Conservation (phyloP, 202 grass and related monocot species). For the Panicum virgatum region DNA sequence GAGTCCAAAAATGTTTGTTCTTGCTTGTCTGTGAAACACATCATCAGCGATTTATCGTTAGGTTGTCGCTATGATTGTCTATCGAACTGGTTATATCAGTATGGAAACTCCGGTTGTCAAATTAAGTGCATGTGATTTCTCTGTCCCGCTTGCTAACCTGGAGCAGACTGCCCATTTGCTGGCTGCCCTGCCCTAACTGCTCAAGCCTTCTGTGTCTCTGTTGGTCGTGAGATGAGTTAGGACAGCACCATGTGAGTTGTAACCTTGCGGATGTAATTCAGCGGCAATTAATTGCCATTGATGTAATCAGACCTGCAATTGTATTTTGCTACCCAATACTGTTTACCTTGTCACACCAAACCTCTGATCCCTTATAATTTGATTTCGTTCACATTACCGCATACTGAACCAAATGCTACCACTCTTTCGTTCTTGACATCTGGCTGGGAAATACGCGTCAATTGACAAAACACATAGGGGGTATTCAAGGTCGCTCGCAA, state of each 20-base stretch:
- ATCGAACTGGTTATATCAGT: background rate
- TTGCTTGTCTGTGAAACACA: background rate
- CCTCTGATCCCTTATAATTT: background rate
- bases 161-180: too few relatives aligned
- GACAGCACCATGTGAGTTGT: too few relatives aligned
- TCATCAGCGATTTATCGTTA: background rate
- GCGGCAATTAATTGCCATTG: background rate
- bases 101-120: background rate
- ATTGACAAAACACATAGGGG: background rate
- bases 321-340: background rate
- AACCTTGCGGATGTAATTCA: background rate
- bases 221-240: too few relatives aligned
- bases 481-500: background rate
- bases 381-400: background rate
- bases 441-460: background rate
- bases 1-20: slow-evolving; percentile 34
- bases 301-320: background rate
- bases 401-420: background rate
- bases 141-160: too few relatives aligned
- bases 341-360: background rate
- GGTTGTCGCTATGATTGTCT: background rate
- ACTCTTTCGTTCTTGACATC: background rate
- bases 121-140: background rate
- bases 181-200: too few relatives aligned
- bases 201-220: too few relatives aligned